Evolutionary conservation across 805 yeast genomes (phyloP).

Genomic region (Naumovozyma baii): DNA sequence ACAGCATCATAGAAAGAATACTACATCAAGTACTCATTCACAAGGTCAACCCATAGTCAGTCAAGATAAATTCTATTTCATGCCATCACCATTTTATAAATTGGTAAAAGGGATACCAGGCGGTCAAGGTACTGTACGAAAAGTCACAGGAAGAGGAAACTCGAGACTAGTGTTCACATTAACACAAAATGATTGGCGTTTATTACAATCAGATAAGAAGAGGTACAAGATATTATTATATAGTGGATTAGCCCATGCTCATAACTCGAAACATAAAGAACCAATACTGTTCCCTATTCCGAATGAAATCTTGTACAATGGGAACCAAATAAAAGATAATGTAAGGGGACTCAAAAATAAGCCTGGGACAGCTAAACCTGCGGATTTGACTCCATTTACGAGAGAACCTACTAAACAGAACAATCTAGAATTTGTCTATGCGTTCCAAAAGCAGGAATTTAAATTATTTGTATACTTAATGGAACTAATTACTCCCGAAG

Average conservation of each 20-base stretch:
- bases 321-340: conserved; percentile 37
- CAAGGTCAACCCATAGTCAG: too few species aligned
- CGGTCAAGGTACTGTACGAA: conserved; percentile 25
- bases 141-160: conserved; percentile 39
- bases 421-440: conserved; percentile 43
- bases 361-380: conserved; percentile 73
- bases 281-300: conserved; percentile 71
- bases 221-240: conserved; percentile 40
- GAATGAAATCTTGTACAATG: conserved; percentile 55
- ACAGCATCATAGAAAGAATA: conserved; percentile 29
- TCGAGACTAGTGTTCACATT: conserved; percentile 37
- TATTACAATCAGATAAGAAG: conserved; percentile 26
- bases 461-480: conserved; percentile 49
- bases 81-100: conserved; percentile 44
- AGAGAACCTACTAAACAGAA: conserved; percentile 28
- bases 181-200: conserved; percentile 33
- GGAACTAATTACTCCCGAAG: conserved; percentile 34
- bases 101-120: conserved; percentile 43
- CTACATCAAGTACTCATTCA: neutral
- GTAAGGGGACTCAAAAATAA: conserved; percentile 66
- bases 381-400: conserved; percentile 51
- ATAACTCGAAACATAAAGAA: conserved; percentile 40
- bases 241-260: conserved; percentile 38
- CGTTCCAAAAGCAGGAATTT: conserved; percentile 41
- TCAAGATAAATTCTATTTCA: neutral